Percentiles rank a stretch among this genome's conserved stretches.
Conservation (phyloP, 768 basidiomycete species). For the Trametopsis cervina region DNA sequence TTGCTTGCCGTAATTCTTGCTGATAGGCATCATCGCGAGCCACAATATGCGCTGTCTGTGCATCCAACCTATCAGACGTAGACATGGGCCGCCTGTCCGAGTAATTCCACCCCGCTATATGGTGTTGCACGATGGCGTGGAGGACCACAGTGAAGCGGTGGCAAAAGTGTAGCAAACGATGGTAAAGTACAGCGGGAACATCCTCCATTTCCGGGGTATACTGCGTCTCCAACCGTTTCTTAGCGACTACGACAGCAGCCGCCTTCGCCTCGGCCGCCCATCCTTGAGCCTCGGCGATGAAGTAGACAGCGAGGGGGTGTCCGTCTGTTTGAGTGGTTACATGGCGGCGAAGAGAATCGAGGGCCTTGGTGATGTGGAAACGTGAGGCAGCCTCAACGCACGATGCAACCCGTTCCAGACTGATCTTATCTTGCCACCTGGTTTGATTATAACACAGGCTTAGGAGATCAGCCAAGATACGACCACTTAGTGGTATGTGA, state of each 20-base stretch:
- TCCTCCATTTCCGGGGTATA: constrained; percentile 12
- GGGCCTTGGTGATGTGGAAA: not conserved
- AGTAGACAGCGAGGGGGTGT: constrained; percentile 3
- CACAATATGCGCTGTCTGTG: not conserved
- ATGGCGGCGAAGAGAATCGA: not conserved
- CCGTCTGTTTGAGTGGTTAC: not conserved
- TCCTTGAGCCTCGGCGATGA: constrained; percentile 4
- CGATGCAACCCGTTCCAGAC: not conserved
- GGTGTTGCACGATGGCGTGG: not conserved
- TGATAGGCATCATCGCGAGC: not conserved
- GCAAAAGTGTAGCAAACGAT: constrained; percentile 3
- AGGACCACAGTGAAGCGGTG: not conserved
- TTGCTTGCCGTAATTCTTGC: not conserved
- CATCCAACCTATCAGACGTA: not conserved
- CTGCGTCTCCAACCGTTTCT: not conserved
- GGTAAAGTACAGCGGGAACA: constrained; percentile 5
- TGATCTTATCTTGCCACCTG: too few species aligned
- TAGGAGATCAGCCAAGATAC: not conserved
- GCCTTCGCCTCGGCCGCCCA: constrained; percentile 4
- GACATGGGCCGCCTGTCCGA: not conserved
- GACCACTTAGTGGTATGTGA: not conserved
- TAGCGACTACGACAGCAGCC: not conserved
- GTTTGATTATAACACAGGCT: not conserved
- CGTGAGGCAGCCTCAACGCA: not conserved
- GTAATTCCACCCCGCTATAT: not conserved